Percentiles rank a stretch among this genome's conserved stretches.
Conservation (phyloP, 192 early-diverging fungal species). For the Backusella tarrabulga region DNA sequence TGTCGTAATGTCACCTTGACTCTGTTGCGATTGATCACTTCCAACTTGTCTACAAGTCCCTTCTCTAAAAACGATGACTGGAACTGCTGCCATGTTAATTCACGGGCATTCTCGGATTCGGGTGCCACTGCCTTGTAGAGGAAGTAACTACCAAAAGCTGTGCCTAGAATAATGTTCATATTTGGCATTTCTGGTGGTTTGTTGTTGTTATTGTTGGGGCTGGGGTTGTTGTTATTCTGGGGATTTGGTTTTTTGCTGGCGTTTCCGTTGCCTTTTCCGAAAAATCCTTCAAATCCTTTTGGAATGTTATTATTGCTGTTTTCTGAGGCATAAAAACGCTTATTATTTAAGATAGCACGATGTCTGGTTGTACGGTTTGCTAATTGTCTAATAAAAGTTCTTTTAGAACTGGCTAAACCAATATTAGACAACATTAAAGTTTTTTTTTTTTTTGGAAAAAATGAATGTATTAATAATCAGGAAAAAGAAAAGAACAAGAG, state of each 20-base stretch:
- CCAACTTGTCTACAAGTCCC: slow-evolving; percentile 86
- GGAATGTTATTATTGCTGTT: slow-evolving; percentile 40
- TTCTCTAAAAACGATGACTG: slow-evolving; percentile 82
- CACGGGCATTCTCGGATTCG: slow-evolving; percentile 42
- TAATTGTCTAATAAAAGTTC: neutral
- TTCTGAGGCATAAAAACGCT: neutral
- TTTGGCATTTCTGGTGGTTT: slow-evolving; percentile 34
- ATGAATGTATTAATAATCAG: neutral
- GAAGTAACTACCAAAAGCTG: slow-evolving; percentile 47
- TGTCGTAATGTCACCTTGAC: slow-evolving; percentile 79
- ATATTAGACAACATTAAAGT: slow-evolving; percentile 1
- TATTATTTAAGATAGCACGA: slow-evolving; percentile 6
- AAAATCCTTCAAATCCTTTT: slow-evolving; percentile 71
- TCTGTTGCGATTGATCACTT: slow-evolving; percentile 82
- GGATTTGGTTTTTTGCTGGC: slow-evolving; percentile 6
- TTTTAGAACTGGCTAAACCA: neutral
- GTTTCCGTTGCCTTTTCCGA: slow-evolving; percentile 45
- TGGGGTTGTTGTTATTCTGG: neutral
- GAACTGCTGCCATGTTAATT: slow-evolving; percentile 95
- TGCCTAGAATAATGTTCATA: slow-evolving; percentile 44
- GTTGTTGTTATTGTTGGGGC: slow-evolving; percentile 5
- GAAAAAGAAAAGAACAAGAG: neutral
- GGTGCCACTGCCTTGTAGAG: slow-evolving; percentile 45
- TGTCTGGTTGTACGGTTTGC: neutral
- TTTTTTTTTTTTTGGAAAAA: slow-evolving; percentile 7